These are phyloP conservation scores for Arachis monticola DNA, from an alignment of 331 rosid genomes.

Conservation along the genomic window DNA sequence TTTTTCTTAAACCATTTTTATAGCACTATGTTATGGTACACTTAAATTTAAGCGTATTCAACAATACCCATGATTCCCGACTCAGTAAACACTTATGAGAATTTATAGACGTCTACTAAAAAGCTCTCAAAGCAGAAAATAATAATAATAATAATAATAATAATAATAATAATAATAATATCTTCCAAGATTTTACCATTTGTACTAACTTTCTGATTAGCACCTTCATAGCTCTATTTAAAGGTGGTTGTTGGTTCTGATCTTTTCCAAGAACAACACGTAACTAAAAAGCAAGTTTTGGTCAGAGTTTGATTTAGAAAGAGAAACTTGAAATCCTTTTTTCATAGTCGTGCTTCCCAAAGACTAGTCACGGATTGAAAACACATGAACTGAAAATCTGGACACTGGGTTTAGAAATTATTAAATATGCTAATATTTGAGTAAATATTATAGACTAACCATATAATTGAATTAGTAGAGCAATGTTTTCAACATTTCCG, in stretches of 20 bases:
- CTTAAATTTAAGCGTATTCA: no score
- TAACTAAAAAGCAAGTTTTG: slow-evolving; percentile 39
- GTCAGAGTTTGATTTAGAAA: slow-evolving; percentile 25
- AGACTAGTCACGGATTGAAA: slow-evolving; percentile 30
- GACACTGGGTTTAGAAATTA: background rate
- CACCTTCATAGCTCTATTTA: slow-evolving; percentile 38
- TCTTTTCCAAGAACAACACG: slow-evolving; percentile 35
- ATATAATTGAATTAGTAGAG: background rate
- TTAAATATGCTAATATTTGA: background rate
- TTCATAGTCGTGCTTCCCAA: slow-evolving; percentile 28
- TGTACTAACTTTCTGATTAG: background rate
- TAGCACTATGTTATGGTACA: no score
- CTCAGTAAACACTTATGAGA: no score
- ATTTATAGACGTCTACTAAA: no score
- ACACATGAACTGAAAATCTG: slow-evolving; percentile 20
- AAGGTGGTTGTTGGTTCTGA: slow-evolving; percentile 49
- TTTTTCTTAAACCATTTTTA: no score
- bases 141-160: no score
- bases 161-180: no score
- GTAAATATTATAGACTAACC: background rate
- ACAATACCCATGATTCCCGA: no score
- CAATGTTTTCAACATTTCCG: slow-evolving; percentile 3
- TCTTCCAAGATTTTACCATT: no score
- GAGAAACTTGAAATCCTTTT: slow-evolving; percentile 7
- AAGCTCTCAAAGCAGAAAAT: no score